Conservation (phyloP, 225 moss, liverwort and hornwort species). For the Sphagnum contortum region DNA sequence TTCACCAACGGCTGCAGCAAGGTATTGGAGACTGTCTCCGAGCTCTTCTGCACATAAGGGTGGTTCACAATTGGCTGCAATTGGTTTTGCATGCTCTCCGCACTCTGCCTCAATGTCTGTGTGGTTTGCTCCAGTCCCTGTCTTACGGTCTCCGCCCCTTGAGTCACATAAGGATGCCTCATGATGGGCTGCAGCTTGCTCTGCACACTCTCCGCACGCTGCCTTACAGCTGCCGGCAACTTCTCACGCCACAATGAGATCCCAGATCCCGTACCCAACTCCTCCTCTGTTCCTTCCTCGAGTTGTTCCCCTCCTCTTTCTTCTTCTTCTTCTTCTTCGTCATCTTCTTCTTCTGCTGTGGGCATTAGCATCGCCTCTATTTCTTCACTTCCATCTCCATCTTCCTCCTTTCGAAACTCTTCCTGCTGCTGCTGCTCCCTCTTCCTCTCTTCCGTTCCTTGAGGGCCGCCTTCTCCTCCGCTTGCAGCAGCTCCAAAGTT, state of each 20-base stretch:
- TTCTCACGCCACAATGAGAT: conserved; percentile 17
- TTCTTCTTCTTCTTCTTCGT: too few relatives aligned
- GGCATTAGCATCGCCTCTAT: too few relatives aligned
- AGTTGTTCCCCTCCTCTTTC: too few relatives aligned
- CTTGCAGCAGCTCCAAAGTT: too few relatives aligned
- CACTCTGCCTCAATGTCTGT: conserved; percentile 14
- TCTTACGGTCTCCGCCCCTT: conserved; percentile 25
- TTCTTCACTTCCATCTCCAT: too few relatives aligned
- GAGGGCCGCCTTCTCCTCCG: too few relatives aligned
- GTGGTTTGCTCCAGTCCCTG: conserved; percentile 14
- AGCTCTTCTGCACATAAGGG: conserved; percentile 30
- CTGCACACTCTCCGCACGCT: conserved; percentile 18
- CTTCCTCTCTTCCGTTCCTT: too few relatives aligned
- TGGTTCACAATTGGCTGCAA: conserved; percentile 32
- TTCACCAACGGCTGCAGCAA: conserved; percentile 32
- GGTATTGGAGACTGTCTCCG: conserved; percentile 22
- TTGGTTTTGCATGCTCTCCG: conserved; percentile 25
- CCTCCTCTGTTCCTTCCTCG: too few relatives aligned
- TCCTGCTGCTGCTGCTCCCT: too few relatives aligned
- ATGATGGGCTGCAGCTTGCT: conserved; percentile 26
- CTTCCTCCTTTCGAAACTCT: too few relatives aligned
- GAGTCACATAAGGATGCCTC: conserved; percentile 30
- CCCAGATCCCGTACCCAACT: too few relatives aligned
- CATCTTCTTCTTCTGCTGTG: too few relatives aligned
- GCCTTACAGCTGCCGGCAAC: conserved; percentile 21